Base-by-base conservation (phyloP, 495 filamentous ascomycete genomes). In the Daldinia grandis region DNA sequence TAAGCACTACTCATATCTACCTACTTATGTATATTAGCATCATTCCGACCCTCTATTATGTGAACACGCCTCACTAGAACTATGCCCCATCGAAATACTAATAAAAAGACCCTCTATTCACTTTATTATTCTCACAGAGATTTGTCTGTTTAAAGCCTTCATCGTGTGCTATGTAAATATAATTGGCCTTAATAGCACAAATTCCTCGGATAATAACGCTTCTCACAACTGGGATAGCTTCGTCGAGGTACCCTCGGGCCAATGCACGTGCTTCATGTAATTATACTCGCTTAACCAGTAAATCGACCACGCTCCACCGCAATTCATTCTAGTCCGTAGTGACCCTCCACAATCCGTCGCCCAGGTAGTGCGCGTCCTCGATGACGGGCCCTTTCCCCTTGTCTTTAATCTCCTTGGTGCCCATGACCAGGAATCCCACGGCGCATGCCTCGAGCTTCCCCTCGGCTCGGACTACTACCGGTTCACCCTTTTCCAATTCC, bases 321-420 rank as follows among this genome's bases (percentile, higher is more conserved):
- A n/a, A 55, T 30, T 21, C 31, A 1, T 55, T 37, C 68, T 78
- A 97, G 78, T 94, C 92, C 62, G 92, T 79, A 64, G 79, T 81
- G 79, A 96, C 79, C 81, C 82, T 90, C 95, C 95, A 99, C 68
- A 99, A 79, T 59, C 95, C 95, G 87, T 99, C 95, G 6, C 96
- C 95, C 50, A 98, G 77, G 84, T 89, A 98, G 88, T 98, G 95
- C 56, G 91, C 92, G 66, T 90, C 88, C 84, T 99, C 95, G 74
- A 98, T 91, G 24, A 92, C 95, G 35, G 93, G 90, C 1, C 94
- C 96, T 83, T 97, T 97, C 68, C 92, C 92, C 82, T 95, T 93
- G 74, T 87, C 90, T 87, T 93, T 97, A 71, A 96, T 92, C 79
- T 98, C 93, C 84, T 91, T 89, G 0, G 95, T 98, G 12, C 93